A percentile compares a stretch with the other conserved stretches of the same genome.
Evolutionary conservation across 2,329 filamentous ascomycete genomes (phyloP).

Genomic region (Pseudopyricularia cyperi): DNA sequence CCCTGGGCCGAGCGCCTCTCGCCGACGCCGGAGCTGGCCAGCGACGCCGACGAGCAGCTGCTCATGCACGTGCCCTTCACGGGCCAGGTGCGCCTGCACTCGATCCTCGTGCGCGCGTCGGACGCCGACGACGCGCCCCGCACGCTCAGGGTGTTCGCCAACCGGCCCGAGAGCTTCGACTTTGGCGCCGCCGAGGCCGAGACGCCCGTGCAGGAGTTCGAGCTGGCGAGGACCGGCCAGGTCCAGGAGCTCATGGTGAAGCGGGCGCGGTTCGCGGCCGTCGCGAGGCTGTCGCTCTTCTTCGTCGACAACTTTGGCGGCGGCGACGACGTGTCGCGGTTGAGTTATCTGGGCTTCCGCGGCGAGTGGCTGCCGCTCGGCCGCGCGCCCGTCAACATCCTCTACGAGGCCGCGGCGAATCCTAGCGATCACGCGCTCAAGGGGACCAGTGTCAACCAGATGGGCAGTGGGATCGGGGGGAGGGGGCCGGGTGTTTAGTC

Average conservation of each 20-base stretch:
- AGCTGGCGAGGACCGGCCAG: slow-evolving; percentile 65
- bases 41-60: slow-evolving; percentile 86
- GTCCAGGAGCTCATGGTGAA: slow-evolving; percentile 81
- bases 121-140: slow-evolving; percentile 57
- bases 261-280: slow-evolving; percentile 76
- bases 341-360: slow-evolving; percentile 83
- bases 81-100: slow-evolving; percentile 84
- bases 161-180: slow-evolving; percentile 72
- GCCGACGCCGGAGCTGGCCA: slow-evolving; percentile 61
- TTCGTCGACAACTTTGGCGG: slow-evolving; percentile 39
- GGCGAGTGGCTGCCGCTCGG: slow-evolving; percentile 87
- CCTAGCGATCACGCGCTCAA: slow-evolving; percentile 70
- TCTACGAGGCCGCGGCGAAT: slow-evolving; percentile 92
- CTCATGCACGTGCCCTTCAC: slow-evolving; percentile 92
- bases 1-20: slow-evolving; percentile 74
- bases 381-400: slow-evolving; percentile 67
- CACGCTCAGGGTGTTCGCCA: slow-evolving; percentile 78
- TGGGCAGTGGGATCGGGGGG: slow-evolving; percentile 41
- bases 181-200: slow-evolving; percentile 63
- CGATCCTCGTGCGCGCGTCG: slow-evolving; percentile 73
- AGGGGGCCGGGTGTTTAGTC: background rate
- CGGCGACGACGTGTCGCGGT: slow-evolving; percentile 45
- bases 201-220: slow-evolving; percentile 59
- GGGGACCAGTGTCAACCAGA: slow-evolving; percentile 38
- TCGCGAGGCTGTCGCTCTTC: slow-evolving; percentile 73